A percentile compares a stretch with the other conserved stretches of the same genome.
These are phyloP conservation scores for Coccomyxa sp. DNA, from an alignment of 139 green algal genomes.

Conservation along the genomic window DNA sequence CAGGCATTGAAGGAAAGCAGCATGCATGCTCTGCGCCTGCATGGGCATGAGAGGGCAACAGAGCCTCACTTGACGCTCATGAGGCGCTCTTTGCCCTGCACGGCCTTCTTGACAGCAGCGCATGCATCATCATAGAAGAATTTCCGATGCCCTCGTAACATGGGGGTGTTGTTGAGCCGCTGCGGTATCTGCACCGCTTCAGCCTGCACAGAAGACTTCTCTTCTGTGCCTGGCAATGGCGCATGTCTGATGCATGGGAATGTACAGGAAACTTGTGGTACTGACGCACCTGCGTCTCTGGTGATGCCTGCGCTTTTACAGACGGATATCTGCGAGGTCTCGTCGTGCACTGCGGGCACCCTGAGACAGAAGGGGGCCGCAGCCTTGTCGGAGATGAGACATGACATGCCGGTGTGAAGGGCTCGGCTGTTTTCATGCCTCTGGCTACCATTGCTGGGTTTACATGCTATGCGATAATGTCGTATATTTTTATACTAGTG, in stretches of 20 bases:
- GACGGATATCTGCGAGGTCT: not conserved
- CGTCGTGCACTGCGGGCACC: not conserved
- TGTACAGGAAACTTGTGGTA: not conserved
- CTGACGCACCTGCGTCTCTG: no score
- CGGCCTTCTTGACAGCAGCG: constrained; percentile 20
- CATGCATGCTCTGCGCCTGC: no score
- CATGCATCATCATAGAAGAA: constrained; percentile 47
- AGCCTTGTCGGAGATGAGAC: no score
- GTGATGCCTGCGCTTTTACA: no score
- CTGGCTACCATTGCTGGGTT: no score
- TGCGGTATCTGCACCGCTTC: not conserved
- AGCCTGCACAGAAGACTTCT: not conserved
- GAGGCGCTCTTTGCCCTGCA: constrained; percentile 28
- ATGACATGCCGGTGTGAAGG: no score
- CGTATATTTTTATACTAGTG: no score
- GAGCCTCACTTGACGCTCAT: constrained; percentile 25
- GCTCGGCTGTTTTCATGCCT: no score
- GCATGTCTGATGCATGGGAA: not conserved
- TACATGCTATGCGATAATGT: no score
- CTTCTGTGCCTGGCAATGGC: not conserved
- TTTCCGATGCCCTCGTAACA: constrained; percentile 32
- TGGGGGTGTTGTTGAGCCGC: constrained; percentile 51
- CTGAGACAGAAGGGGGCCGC: not conserved
- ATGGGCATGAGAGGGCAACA: no score
- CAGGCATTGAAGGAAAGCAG: no score